Conservation (phyloP, 495 filamentous ascomycete species). For the Penicillium malachiteum region DNA sequence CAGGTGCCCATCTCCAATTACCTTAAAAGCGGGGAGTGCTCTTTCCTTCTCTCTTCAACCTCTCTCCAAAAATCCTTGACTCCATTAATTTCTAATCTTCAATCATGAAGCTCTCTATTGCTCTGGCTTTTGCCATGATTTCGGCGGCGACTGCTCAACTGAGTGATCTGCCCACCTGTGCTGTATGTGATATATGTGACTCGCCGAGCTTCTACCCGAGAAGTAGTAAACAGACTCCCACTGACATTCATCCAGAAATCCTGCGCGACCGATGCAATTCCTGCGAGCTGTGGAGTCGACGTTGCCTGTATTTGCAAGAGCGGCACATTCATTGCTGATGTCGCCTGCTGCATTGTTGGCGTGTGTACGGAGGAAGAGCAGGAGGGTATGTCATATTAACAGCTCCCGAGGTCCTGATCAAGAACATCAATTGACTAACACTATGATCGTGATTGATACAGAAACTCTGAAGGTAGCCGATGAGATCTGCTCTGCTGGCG, state of each 20-base stretch:
- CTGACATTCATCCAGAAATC: conserved; percentile 38
- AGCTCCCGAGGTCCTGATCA: background rate
- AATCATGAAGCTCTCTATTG: conserved; percentile 40
- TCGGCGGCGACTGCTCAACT: conserved; percentile 42
- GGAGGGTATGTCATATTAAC: conserved; percentile 42
- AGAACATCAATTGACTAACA: background rate
- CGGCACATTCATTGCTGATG: conserved; percentile 54
- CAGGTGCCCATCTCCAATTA: too few species aligned
- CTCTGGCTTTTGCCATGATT: conserved; percentile 31
- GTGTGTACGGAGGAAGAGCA: conserved; percentile 57
- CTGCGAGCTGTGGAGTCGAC: conserved; percentile 55
- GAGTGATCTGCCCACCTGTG: conserved; percentile 51
- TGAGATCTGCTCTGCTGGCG: conserved; percentile 46
- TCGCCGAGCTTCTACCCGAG: too few species aligned
- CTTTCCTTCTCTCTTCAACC: background rate
- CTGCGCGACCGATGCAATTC: conserved; percentile 52
- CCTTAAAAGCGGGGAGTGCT: background rate
- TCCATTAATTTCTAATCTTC: conserved; percentile 2
- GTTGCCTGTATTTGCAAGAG: conserved; percentile 67
- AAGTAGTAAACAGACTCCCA: background rate
- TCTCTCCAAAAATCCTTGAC: background rate
- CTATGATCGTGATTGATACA: background rate
- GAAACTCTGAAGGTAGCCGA: conserved; percentile 53
- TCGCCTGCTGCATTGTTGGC: conserved; percentile 65
- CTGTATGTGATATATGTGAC: conserved; percentile 21